Evolutionary conservation across 1,284 basidiomycete genomes (phyloP), one percentile per base, ranked within the genome.

Genomic region (Apiotrichum gracile): DNA sequence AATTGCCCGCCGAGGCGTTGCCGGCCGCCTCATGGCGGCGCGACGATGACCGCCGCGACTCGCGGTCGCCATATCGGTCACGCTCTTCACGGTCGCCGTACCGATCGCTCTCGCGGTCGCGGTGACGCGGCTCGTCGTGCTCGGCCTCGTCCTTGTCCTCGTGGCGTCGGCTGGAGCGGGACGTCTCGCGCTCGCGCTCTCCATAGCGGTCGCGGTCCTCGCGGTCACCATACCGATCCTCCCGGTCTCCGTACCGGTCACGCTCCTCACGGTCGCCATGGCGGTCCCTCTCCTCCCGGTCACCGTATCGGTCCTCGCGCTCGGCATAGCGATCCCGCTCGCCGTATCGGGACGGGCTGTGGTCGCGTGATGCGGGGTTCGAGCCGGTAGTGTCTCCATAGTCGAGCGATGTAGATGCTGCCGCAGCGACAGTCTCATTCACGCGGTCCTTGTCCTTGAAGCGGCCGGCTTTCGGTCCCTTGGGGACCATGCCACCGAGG

Each of bases 401-500:
- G 47, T 73, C 70, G 16, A 73, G 53, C 2, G 47, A 51, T 4
- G 56, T 34, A 1, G 57, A 51, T 7, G 60, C 60, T 0, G 61
- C 53, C 0, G 61, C 62, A 1, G 61, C 51, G 1, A 58, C 53
- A 1, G 60, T 57, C 22, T 58, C 57, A n/a, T 67, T 64, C 14
- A 72, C 71, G 6, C 65, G 61, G 55, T 73, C 71, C 48, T 71
- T 71, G 53, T 73, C 71, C 49, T 58, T 61, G 64, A 73, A 73
- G 40, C 71, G 62, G 19, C 69, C 68, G 21, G 61, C 67, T 61
- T 68, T 72, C 40, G 51, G 69, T 59, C 33, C 68, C 63, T 53
- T 62, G 53, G 47, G 68, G 1, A 59, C 62, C 19, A 61, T 62
- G n/a, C 54, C 46, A 0, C 60, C 48, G 5, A 48, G 48, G 5